Base-by-base conservation (phyloP, 2,329 filamentous ascomycete species). In the Verruconis gallopava region DNA sequence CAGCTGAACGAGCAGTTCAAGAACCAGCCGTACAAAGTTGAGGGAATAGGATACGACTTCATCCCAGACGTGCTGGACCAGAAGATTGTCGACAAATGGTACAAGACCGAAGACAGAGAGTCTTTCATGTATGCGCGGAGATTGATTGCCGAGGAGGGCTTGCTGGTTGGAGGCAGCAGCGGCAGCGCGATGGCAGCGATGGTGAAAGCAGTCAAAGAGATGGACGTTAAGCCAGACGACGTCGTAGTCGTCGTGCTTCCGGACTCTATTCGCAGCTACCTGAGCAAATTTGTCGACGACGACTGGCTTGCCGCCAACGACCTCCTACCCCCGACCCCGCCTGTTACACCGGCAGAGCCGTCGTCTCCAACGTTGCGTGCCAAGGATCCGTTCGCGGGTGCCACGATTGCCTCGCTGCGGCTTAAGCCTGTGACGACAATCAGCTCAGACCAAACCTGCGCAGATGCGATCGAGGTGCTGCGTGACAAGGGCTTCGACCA, bases 1-100 rank as follows among this genome's bases (percentile, higher is more conserved):
- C 54, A 62, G 4, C 67, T 98, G 51, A 98, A 98, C 61, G 69
- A 84, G 37, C 80, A 84, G 49, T 75, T 79, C 56, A 73, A 75
- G 46, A 89, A 95, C 55, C 78, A 85, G 60, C 70, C 79, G 1
- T 98, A 98, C 69, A 96, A 98, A 67, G 91, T 98, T 1, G 91
- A 98, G 66, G 91, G 91, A 34, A 98, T 98, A 54, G 91, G 91
- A 15, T 98, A 98, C 60, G 91, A 98, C 61, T 98, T 98, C 60
- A 82, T 98, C 46, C 91, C 93, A 4, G 85, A 96, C 18, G 93
- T 98, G 4, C 69, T 98, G 43, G 79, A 91, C 50, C 85, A 81
- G 55, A 63, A 78, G 20, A 60, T 74, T 4, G 83, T 98, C 21
- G 84, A 95, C 61, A 82, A 81, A 57, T 98, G 91, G 91, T 96